Percentiles rank a stretch among this genome's conserved stretches.
Evolutionary conservation across 2,329 filamentous ascomycete genomes (phyloP).

Genomic region (Penicillium sp.): DNA sequence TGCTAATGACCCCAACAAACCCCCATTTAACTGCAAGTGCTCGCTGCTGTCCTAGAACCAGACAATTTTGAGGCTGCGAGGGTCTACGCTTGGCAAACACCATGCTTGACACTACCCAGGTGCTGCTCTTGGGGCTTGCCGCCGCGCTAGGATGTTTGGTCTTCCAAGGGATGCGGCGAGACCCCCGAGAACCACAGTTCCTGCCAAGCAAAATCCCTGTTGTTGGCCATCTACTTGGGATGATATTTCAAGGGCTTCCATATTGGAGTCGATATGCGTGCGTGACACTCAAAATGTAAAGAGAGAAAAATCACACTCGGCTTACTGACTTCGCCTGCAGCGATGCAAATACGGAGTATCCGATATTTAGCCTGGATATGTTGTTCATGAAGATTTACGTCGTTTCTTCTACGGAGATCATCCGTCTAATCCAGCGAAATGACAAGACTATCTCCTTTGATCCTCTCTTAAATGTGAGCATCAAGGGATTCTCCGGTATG

Average conservation of each 20-base stretch:
- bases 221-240: constrained; percentile 31
- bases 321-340: constrained; percentile 13
- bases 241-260: constrained; percentile 27
- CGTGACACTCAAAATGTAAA: neutral
- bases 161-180: constrained; percentile 10
- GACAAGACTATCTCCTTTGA: constrained; percentile 27
- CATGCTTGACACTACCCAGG: constrained; percentile 13
- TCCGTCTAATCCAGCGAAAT: constrained; percentile 30
- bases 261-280: constrained; percentile 30
- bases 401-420: constrained; percentile 28
- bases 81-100: neutral
- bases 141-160: constrained; percentile 11
- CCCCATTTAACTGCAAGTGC: too few species aligned
- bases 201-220: constrained; percentile 28
- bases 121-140: constrained; percentile 10
- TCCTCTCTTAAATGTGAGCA: constrained; percentile 23
- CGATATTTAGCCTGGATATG: constrained; percentile 30
- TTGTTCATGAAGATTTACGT: constrained; percentile 32
- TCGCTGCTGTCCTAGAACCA: neutral
- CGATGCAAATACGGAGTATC: constrained; percentile 14
- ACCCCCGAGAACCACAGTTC: constrained; percentile 32
- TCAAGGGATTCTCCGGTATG: constrained; percentile 25
- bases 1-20: neutral
- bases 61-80: too few species aligned
- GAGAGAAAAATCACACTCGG: neutral